Evolutionary conservation across 1,284 basidiomycete species (phyloP).

Genomic region (Coniferiporia weirii): DNA sequence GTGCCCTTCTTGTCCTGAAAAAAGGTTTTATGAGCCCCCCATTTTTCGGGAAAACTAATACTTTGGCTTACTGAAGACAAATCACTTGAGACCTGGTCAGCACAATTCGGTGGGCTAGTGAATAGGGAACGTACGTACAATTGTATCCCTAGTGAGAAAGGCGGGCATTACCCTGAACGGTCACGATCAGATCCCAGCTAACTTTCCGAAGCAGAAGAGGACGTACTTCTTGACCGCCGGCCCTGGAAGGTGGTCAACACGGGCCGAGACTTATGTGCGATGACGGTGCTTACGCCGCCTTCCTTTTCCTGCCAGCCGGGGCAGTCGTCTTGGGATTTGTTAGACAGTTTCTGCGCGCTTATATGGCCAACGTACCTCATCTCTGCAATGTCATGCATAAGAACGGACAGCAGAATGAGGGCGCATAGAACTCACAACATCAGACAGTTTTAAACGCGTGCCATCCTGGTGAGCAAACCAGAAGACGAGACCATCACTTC

Average conservation of each 20-base stretch:
- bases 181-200: neutral
- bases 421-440: neutral
- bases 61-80: constrained; percentile 4
- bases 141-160: neutral
- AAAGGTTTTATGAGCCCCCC: neutral
- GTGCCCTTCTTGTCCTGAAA: constrained; percentile 4
- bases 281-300: neutral
- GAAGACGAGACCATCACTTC: neutral
- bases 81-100: constrained; percentile 7
- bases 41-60: neutral
- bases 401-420: neutral
- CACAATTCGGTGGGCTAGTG: neutral
- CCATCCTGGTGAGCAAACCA: neutral
- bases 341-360: neutral
- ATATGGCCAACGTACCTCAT: neutral
- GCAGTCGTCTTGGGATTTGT: neutral
- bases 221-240: constrained; percentile 8
- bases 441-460: neutral
- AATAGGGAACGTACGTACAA: neutral
- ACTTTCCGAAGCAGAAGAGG: neutral
- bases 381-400: constrained; percentile 6
- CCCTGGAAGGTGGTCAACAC: neutral
- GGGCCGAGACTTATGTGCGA: neutral
- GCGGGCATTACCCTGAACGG: neutral
- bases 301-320: constrained; percentile 2